Percentiles rank a stretch among this genome's conserved stretches.
Evolutionary conservation across 495 filamentous ascomycete species (phyloP).

Genomic region (Cenococcum geophilum): DNA sequence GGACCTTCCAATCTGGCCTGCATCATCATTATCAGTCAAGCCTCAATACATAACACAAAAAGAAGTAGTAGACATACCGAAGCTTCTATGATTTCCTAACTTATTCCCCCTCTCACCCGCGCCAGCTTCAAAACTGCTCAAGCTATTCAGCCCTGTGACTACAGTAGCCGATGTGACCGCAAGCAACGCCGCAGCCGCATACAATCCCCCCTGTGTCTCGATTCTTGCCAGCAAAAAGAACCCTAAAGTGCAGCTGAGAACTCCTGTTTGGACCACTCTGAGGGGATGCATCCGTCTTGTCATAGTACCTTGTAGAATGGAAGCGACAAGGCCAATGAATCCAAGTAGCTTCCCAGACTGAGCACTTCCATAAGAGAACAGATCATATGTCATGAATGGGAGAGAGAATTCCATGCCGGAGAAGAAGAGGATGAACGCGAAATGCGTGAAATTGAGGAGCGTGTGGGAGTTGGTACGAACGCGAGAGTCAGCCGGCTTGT

Average conservation of each 20-base stretch:
- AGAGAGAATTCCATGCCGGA: conserved; percentile 95
- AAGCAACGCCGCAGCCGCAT: conserved; percentile 71
- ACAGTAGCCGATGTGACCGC: conserved; percentile 89
- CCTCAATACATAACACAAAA: not conserved
- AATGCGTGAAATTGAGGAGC: conserved; percentile 79
- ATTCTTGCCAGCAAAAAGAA: conserved; percentile 76
- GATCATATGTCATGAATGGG: conserved; percentile 92
- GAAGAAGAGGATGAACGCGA: conserved; percentile 92
- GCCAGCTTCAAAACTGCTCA: conserved; percentile 81
- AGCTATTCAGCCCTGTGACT: conserved; percentile 84
- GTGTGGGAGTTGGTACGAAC: conserved; percentile 70
- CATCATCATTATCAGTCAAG: not conserved
- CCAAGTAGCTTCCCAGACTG: conserved; percentile 85
- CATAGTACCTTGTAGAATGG: conserved; percentile 78
- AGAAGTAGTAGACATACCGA: conserved; percentile 42
- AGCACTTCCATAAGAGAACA: conserved; percentile 72
- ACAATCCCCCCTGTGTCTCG: conserved; percentile 59
- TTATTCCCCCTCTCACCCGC: conserved; percentile 78
- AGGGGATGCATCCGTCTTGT: conserved; percentile 77
- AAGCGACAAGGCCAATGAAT: conserved; percentile 87
- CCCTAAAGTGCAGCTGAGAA: conserved; percentile 65
- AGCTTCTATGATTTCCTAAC: conserved; percentile 76
- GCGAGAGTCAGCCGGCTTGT: conserved; percentile 16
- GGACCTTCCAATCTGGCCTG: conserved; percentile 79
- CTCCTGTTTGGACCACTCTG: conserved; percentile 68